Percentiles rank a stretch among this genome's conserved stretches.
Evolutionary conservation across 1,284 basidiomycete species (phyloP).

Genomic region (Ustilago cynodontis): DNA sequence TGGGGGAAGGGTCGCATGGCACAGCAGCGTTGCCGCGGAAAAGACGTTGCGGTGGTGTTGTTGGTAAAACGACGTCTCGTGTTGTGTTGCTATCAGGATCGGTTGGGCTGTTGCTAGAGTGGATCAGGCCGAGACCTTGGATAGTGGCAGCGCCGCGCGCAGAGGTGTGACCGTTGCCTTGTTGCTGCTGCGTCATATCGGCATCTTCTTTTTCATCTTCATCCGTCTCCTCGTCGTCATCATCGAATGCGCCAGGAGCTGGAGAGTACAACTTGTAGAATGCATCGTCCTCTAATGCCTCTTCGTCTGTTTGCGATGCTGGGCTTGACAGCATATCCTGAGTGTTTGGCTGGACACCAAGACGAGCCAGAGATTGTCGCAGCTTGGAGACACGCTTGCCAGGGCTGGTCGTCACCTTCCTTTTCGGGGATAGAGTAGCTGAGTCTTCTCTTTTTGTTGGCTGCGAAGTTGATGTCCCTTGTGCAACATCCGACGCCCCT

Average conservation of each 20-base stretch:
- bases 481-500: neutral
- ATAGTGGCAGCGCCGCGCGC: constrained; percentile 1
- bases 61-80: constrained; percentile 5
- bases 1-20: constrained; percentile 38
- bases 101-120: neutral
- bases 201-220: constrained; percentile 6
- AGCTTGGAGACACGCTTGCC: constrained; percentile 11
- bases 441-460: neutral
- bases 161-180: neutral
- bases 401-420: neutral
- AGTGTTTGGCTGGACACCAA: constrained; percentile 13
- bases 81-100: neutral
- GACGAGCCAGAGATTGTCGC: constrained; percentile 11
- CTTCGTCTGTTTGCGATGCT: constrained; percentile 33
- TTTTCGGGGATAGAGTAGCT: neutral
- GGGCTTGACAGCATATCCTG: constrained; percentile 36
- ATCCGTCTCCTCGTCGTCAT: constrained; percentile 38
- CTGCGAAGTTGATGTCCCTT: neutral
- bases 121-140: constrained; percentile 20
- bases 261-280: constrained; percentile 53
- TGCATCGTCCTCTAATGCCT: constrained; percentile 43
- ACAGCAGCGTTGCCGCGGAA: constrained; percentile 37
- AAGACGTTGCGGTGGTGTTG: constrained; percentile 32
- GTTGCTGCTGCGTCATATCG: neutral
- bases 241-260: constrained; percentile 24